Base-by-base conservation (phyloP, 2,329 filamentous ascomycete species). In the Berkeleyomyces rouxiae region DNA sequence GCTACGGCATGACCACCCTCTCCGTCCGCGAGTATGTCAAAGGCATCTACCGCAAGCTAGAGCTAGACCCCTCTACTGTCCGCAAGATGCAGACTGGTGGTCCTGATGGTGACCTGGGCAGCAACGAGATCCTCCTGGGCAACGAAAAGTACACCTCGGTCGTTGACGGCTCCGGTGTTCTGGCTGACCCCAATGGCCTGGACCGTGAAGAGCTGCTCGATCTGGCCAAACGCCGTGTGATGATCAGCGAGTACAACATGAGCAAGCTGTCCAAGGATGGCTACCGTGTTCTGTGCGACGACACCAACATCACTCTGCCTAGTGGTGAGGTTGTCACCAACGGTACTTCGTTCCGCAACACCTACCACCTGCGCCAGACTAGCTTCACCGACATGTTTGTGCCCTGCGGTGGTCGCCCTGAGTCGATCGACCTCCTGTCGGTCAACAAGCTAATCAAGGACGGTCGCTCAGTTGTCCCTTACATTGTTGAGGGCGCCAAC, bases 41-140 rank as follows among this genome's bases (percentile, higher is more conserved):
- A 70, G 93, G 93, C 57, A 96, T 99, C 74, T 97, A 99, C 79
- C 87, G 93, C 72, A 97, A 97, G 80, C 80, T 96, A 66, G 83
- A 91, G 67, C 84, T 99, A 58, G 90, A 97, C 70, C 88, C 91
- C 16, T 83, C 84, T 61, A 85, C 82, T 63, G 88, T 97, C 67
- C 82, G 83, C 71, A 99, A 99, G 78, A 85, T 99, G 80, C 93
- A 99, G 78, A 99, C 93, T 55, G 93, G 93, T 74, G 93, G 93
- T 3, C 93, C 93, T 1, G 93, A 99, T 68, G 93, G 93, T 67
- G 93, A 99, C 73, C 80, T 99, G 65, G 93, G 93, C 67, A 96
- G 91, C 70, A 99, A 99, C 74, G 93, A 99, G 75, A 99, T 99
- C 68, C 81, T 97, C 61, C 85, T 96, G 65, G 88, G 90, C 72